Evolutionary conservation across 2,329 filamentous ascomycete species (phyloP).

Genomic region (Colletotrichum zoysiae): DNA sequence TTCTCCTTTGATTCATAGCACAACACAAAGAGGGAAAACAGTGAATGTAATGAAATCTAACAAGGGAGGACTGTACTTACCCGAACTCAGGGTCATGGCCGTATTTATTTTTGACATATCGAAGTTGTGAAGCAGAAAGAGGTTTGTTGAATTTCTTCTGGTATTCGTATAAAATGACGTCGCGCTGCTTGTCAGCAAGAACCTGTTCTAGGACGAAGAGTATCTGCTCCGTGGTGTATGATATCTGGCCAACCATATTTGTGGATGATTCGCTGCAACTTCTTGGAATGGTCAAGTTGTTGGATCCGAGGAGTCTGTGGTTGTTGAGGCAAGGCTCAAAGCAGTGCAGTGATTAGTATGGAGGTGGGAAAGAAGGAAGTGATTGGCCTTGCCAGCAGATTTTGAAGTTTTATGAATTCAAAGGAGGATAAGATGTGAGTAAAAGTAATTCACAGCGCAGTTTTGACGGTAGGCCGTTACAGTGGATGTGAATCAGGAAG

Average conservation of each 20-base stretch:
- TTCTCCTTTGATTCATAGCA: neutral
- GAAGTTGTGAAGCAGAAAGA: slow-evolving; percentile 50
- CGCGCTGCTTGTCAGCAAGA: slow-evolving; percentile 46
- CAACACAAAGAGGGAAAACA: neutral
- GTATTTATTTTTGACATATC: slow-evolving; percentile 57
- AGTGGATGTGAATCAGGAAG: neutral
- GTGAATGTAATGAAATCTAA: too few relatives aligned
- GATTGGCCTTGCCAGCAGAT: neutral
- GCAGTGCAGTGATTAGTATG: neutral
- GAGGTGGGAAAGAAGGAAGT: neutral
- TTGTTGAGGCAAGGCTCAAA: neutral
- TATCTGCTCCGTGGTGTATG: slow-evolving; percentile 53
- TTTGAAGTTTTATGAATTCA: too few relatives aligned
- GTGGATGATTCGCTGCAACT: neutral
- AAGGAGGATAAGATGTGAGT: too few relatives aligned
- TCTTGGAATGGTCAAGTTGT: neutral
- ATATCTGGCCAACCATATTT: slow-evolving; percentile 51
- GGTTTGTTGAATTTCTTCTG: slow-evolving; percentile 46
- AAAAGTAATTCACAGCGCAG: neutral
- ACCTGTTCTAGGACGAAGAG: slow-evolving; percentile 50
- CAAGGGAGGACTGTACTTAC: slow-evolving; percentile 45
- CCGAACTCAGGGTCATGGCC: slow-evolving; percentile 55
- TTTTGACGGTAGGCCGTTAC: neutral
- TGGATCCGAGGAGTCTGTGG: neutral
- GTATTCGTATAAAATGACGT: slow-evolving; percentile 48